Evolutionary conservation across 495 filamentous ascomycete genomes (phyloP), one percentile per base, ranked within the genome.

Genomic region (Thozetella sp.): DNA sequence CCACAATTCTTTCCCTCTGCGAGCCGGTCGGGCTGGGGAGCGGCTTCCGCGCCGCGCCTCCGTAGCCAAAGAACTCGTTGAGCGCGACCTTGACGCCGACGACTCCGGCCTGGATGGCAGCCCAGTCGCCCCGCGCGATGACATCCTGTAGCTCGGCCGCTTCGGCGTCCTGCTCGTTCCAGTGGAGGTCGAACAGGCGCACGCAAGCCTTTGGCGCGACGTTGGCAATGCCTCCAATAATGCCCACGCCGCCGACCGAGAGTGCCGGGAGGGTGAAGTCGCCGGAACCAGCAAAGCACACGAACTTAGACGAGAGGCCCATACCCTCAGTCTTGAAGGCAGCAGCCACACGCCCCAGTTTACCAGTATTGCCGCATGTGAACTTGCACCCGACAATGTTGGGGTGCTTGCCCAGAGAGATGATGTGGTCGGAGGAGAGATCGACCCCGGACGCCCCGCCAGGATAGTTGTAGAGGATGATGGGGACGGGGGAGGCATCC

Each of bases 391-490:
- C 91, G 56, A 89, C 80, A 63, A 96, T 84, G 59, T 92, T 90
- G 43, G 88, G 83, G 63, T 93, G 89, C 59, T 88, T 75, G 1
- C 88, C 88, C 54, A 96, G 81, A 58, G 80, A 73, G 66, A 94
- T 85, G 63, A 94, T 84, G 51, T 90, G 80, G 65, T 96, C 91
- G 23, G 86, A 90, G 74, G 91, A 89, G 78, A 96, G 88, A 63
- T 94, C 91, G 55, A 94, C 87, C 6, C 91, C 92, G 20, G 89
- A 86, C 17, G 92, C 91, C 25, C 91, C 91, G 17, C 89, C 90
- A 1, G 92, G 91, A 74, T 90, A 94, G 81, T 94, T 94, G 79
- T 94, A 94, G 53, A 96, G 79, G 51, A 93, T 83, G 12, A 96
- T 71, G 1, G 91, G 91, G 45, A 94, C 72, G 6, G 90, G 88